Conservation (phyloP, 2,329 filamentous ascomycete species). For the Parafenestella ontariensis region DNA sequence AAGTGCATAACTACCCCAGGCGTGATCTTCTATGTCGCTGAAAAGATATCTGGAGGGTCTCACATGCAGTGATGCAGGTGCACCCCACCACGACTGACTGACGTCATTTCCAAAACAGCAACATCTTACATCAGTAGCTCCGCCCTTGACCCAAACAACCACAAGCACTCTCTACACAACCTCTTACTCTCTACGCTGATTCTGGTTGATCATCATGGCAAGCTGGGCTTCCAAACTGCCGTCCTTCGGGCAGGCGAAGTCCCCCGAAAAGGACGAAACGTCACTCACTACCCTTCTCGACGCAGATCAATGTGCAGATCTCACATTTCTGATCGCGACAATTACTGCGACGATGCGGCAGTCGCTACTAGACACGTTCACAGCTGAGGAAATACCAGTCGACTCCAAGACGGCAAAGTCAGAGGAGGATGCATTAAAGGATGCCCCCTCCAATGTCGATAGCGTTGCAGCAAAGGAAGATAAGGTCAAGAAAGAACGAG, state of each 20-base stretch:
- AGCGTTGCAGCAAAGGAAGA: constrained; percentile 39
- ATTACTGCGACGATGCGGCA: constrained; percentile 57
- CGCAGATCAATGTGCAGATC: constrained; percentile 54
- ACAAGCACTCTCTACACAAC: constrained; percentile 1
- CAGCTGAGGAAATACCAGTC: constrained; percentile 33
- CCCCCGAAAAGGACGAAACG: constrained; percentile 38
- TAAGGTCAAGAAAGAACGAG: constrained; percentile 38
- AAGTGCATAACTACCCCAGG: background rate
- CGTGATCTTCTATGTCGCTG: background rate
- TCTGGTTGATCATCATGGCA: constrained; percentile 25
- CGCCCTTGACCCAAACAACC: background rate
- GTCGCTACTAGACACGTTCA: constrained; percentile 52
- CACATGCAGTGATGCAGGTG: background rate
- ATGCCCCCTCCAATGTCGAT: constrained; percentile 30
- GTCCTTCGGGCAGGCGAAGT: constrained; percentile 44
- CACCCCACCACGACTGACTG: constrained; percentile 16
- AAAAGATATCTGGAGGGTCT: too few relatives aligned
- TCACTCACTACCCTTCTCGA: constrained; percentile 56
- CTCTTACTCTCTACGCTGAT: constrained; percentile 1
- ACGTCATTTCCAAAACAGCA: constrained; percentile 26
- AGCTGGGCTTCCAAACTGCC: constrained; percentile 43
- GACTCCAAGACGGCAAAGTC: constrained; percentile 24
- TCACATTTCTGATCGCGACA: constrained; percentile 58
- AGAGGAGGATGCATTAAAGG: constrained; percentile 30
- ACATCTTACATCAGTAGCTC: constrained; percentile 1